Percentiles rank a stretch among this genome's conserved stretches.
These are phyloP conservation scores for Colletotrichum sansevieriae DNA, from an alignment of 2,329 filamentous ascomycete species.

Conservation along the genomic window DNA sequence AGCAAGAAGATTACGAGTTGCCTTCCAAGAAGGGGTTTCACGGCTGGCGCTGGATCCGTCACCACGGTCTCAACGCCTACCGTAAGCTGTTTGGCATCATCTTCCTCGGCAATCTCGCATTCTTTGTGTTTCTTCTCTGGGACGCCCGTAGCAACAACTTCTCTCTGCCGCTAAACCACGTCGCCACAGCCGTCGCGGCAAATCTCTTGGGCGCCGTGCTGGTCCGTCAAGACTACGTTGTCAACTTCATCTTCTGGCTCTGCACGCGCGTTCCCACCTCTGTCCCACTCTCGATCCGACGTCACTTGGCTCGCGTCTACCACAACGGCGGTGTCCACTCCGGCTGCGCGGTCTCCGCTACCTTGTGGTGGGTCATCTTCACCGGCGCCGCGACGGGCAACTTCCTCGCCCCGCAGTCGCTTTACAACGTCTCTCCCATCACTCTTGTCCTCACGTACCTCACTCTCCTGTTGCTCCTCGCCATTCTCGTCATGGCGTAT, in stretches of 20 bases:
- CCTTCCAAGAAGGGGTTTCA: constrained; percentile 58
- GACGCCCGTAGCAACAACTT: constrained; percentile 42
- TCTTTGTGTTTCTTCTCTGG: constrained; percentile 58
- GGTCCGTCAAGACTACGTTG: constrained; percentile 65
- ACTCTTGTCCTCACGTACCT: constrained; percentile 66
- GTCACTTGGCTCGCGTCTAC: constrained; percentile 63
- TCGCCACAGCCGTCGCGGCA: constrained; percentile 58
- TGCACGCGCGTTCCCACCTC: constrained; percentile 59
- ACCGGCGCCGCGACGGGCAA: constrained; percentile 48
- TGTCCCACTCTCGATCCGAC: constrained; percentile 62
- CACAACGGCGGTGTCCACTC: constrained; percentile 67
- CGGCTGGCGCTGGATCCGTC: constrained; percentile 55
- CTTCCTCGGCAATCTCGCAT: constrained; percentile 63
- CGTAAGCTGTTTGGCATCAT: constrained; percentile 68
- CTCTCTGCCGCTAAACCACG: constrained; percentile 51
- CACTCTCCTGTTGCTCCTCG: constrained; percentile 67
- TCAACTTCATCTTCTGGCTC: constrained; percentile 65
- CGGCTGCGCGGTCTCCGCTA: constrained; percentile 62
- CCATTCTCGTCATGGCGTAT: constrained; percentile 73
- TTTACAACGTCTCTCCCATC: constrained; percentile 47
- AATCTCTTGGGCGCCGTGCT: constrained; percentile 64
- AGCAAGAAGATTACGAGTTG: constrained; percentile 47
- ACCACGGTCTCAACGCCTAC: constrained; percentile 66
- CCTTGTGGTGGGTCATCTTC: constrained; percentile 62
- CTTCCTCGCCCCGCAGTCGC: constrained; percentile 51